Evolutionary conservation across 2,329 filamentous ascomycete genomes (phyloP), one percentile per base, ranked within the genome.

Genomic region (Ophiostoma ulmi): DNA sequence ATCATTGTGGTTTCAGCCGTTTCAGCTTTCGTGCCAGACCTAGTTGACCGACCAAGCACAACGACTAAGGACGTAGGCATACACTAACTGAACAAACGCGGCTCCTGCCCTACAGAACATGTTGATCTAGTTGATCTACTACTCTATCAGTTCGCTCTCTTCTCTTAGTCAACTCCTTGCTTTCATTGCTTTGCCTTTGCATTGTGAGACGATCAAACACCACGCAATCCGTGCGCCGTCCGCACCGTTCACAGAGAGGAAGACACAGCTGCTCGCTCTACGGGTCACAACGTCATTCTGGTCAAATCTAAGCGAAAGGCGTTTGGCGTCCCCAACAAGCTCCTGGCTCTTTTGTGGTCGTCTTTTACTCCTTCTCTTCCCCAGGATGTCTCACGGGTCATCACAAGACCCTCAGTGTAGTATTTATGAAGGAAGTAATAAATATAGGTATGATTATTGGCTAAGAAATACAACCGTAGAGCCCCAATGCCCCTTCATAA

Each of bases 1-100:
- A 70, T 52, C 70, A 48, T 22, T 39, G 44, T 36, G 22, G 70
- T 73, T 73, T 72, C 70, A 73, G 70, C 72, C 41, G 72, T 73
- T 73, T 73, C 72, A 73, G 52, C 69, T 31, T 20, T 35, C 65
- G 31, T 48, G 39, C 38, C 38, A 63, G 66, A 48, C 64, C 22
- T 58, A 22, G 22, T 14, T 26, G 52, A 26, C 52, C 52, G n/a
- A 58, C 52, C n/a, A 58, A 58, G n/a, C 52, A 58, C 52, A 58
- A 10, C 8, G 6, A 58, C 10, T 13, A 44, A 10, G 52, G 52
- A 5, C 44, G 7, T 20, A 48, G 41, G 13, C 26, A 26, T 31
- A 31, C 41, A 17, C 44, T 48, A 4, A 48, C 44, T 48, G 44
- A 48, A 48, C 17, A 48, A 20, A n/a, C n/a, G 44, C 44, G 44